These are phyloP conservation scores for Babesia divergens DNA, from an alignment of 169 alveolate species.

Conservation along the genomic window DNA sequence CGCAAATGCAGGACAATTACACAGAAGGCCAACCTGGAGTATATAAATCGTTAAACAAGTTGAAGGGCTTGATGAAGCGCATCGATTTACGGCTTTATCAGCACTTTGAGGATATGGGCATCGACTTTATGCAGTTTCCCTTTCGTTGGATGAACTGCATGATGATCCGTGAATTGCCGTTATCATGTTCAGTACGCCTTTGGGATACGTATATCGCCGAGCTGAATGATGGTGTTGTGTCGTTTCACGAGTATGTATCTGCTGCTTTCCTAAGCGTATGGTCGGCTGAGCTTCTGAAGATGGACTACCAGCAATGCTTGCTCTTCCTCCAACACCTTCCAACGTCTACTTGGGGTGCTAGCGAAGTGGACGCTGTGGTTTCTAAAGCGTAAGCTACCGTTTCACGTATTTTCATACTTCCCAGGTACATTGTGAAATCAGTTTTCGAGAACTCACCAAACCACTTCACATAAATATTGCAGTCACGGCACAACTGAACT, in stretches of 20 bases:
- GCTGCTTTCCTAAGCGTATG: conserved; percentile 84
- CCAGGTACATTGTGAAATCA: conserved; percentile 51
- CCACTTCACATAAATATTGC: conserved; percentile 44
- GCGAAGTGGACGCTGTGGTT: conserved; percentile 86
- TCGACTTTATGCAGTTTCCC: conserved; percentile 86
- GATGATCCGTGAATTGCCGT: conserved; percentile 74
- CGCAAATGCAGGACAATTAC: conserved; percentile 89
- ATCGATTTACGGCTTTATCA: conserved; percentile 80
- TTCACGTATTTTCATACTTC: not conserved
- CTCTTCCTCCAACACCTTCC: conserved; percentile 87
- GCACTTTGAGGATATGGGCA: conserved; percentile 78
- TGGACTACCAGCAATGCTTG: conserved; percentile 86
- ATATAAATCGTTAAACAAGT: conserved; percentile 80
- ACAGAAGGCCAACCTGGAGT: conserved; percentile 93
- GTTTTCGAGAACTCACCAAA: conserved; percentile 64
- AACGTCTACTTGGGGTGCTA: conserved; percentile 82
- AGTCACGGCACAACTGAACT: too few relatives aligned
- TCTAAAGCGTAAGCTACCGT: conserved; percentile 80
- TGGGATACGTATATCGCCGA: conserved; percentile 91
- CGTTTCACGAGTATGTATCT: conserved; percentile 87
- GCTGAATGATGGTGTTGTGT: conserved; percentile 76
- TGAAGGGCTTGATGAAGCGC: conserved; percentile 87
- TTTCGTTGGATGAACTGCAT: conserved; percentile 91
- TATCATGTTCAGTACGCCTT: conserved; percentile 77
- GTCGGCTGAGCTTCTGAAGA: conserved; percentile 79